Evolutionary conservation across 1,139 yeast genomes (phyloP).

Genomic region (Suhomyces bokatorum): DNA sequence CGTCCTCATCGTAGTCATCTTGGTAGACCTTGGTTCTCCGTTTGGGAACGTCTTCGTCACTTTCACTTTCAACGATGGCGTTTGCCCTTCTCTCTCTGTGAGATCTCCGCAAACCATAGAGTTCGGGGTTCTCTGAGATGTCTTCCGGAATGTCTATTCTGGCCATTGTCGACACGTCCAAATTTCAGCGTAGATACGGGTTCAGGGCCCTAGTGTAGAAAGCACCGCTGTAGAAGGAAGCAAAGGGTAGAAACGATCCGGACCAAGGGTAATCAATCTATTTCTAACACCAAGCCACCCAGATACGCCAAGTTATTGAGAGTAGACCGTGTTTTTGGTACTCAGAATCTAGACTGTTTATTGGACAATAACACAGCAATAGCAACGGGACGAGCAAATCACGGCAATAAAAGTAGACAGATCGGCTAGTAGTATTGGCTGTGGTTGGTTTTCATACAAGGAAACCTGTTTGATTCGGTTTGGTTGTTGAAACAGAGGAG

Average conservation of each 20-base stretch:
- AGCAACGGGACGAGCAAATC: neutral
- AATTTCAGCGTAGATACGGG: neutral
- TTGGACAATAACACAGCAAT: neutral
- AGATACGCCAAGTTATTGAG: neutral
- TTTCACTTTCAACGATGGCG: conserved; percentile 41
- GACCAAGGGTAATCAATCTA: neutral
- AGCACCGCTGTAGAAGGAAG: neutral
- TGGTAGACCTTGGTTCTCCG: conserved; percentile 18
- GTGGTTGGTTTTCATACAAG: neutral
- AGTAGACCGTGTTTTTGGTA: too few species aligned
- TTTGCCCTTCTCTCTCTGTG: conserved; percentile 62
- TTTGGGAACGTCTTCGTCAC: conserved; percentile 30
- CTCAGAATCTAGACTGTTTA: neutral
- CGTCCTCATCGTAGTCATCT: conserved; percentile 27
- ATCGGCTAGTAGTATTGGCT: neutral
- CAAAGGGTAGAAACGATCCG: neutral
- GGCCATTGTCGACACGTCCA: conserved; percentile 17
- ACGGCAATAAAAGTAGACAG: neutral
- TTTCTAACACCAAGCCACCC: neutral
- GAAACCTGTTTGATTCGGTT: neutral
- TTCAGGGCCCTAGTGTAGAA: neutral
- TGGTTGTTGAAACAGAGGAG: neutral
- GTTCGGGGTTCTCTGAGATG: conserved; percentile 70
- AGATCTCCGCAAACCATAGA: conserved; percentile 89
- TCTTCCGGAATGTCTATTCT: conserved; percentile 37